Base-by-base conservation (phyloP, 1,284 basidiomycete genomes). In the Cystobasidium sp. region DNA sequence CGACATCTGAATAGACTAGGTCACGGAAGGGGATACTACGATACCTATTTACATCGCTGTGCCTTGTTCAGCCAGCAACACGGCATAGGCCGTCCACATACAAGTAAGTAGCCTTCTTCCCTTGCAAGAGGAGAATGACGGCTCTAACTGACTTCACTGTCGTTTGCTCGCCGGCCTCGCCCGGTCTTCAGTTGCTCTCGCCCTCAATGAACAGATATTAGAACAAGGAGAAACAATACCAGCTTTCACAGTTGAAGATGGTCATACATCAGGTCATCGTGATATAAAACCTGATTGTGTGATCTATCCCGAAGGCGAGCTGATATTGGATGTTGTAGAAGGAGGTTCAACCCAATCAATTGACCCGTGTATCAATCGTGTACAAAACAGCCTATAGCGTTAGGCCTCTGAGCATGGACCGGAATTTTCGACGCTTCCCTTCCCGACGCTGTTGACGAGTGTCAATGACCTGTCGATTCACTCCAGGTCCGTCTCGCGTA, bases 11-110 rank as follows among this genome's bases (percentile, higher is more conserved):
- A 81, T n/a, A 75, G 83, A 9, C 73, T 84, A 0, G 83, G 83
- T 2, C 82, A 84, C 69, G 83, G 83, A 20, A 78, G 82, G 55
- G 83, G 83, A 0, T 84, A 84, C 79, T 84, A 84, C 75, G 83
- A 84, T 75, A 80, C 82, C 43, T 82, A 82, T 73, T 63, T 82
- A 46, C 65, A 74, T 74, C 16, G 75, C 78, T 55, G 73, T 76
- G 55, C 80, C 74, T 76, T 77, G 75, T 64, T 51, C 18, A 59
- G 39, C 7, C 58, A 68, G 37, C n/a, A 72, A 58, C 43, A 74
- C 46, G 37, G 51, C 24, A 18, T 52, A 14, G n/a, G 67, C 0
- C 47, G 44, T 12, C 77, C 75, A 14, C 39, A 46, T 8, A 75
- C 73, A 10, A 69, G 75, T 81, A 7, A 16, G 73, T 68, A 5